Evolutionary conservation across 345 rosid species (phyloP).

Genomic region (Firmiana major): DNA sequence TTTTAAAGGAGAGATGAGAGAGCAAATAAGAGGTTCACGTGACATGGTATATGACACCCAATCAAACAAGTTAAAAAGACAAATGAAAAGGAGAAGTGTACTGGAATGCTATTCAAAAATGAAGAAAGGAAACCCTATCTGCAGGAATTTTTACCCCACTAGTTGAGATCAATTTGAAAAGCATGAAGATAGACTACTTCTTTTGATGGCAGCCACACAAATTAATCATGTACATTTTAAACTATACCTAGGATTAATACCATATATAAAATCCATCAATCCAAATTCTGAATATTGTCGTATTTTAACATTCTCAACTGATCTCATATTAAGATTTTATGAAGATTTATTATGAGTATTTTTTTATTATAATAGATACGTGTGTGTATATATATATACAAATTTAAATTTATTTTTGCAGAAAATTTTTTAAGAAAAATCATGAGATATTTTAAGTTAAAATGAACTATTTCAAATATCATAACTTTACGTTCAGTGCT

Average conservation of each 20-base stretch:
- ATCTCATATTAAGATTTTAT: no score
- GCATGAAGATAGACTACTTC: neutral
- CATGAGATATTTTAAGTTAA: no score
- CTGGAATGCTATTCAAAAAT: conserved; percentile 2
- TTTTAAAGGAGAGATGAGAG: neutral
- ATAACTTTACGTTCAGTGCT: no score
- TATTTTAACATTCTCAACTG: no score
- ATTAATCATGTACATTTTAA: neutral
- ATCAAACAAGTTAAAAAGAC: conserved; percentile 7
- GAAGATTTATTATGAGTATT: no score
- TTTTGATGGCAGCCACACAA: conserved; percentile 13
- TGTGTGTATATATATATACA: no score
- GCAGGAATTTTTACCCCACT: neutral
- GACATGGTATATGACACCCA: conserved; percentile 2
- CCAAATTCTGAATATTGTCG: no score
- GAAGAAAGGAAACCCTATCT: neutral
- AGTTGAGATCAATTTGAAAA: neutral
- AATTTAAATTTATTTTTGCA: no score
- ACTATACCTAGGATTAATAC: neutral
- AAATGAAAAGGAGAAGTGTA: neutral
- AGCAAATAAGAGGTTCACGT: conserved; percentile 11
- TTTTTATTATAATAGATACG: no score
- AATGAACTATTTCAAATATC: no score
- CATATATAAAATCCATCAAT: no score
- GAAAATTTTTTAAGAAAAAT: no score